Conservation (phyloP, 257 asterid species). For the Solanum chmielewskii region DNA sequence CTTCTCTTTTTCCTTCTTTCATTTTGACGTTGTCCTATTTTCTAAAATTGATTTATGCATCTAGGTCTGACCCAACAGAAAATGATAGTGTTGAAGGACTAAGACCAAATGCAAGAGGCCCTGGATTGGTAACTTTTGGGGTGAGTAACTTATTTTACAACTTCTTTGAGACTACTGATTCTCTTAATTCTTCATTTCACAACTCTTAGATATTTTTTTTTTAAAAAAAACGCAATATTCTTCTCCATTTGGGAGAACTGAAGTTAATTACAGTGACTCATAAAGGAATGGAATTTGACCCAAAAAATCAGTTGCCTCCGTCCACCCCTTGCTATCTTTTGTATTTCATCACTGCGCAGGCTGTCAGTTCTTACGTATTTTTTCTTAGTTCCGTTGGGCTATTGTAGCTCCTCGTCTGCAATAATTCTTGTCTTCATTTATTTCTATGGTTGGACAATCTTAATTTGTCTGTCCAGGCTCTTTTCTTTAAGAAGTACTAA, state of each 20-base stretch:
- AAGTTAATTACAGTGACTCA: not conserved
- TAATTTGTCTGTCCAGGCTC: not conserved
- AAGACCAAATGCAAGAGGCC: conserved; percentile 99
- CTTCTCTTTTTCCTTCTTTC: not conserved
- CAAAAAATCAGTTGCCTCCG: not conserved
- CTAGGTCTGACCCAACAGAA: conserved; percentile 99
- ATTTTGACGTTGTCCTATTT: not conserved
- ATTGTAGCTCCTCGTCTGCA: not conserved
- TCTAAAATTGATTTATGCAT: conserved; percentile 10
- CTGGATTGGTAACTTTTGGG: conserved; percentile 99
- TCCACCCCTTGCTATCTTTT: not conserved
- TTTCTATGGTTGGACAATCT: not conserved
- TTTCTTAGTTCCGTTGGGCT: not conserved
- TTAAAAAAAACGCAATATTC: not conserved
- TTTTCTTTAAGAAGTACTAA: not conserved
- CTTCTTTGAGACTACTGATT: not conserved
- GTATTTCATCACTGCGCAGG: not conserved
- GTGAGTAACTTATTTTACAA: conserved; percentile 28
- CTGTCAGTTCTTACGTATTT: not conserved
- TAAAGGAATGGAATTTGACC: not conserved
- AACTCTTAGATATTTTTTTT: not conserved
- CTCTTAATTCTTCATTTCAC: not conserved
- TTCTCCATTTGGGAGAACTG: not conserved
- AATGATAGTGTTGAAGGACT: conserved; percentile 99
- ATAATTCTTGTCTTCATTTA: not conserved